A percentile compares a stretch with the other conserved stretches of the same genome.
phyloP scores from a whole-genome alignment of 2,329 filamentous ascomycete species.

The Apiospora pterosperma region DNA sequence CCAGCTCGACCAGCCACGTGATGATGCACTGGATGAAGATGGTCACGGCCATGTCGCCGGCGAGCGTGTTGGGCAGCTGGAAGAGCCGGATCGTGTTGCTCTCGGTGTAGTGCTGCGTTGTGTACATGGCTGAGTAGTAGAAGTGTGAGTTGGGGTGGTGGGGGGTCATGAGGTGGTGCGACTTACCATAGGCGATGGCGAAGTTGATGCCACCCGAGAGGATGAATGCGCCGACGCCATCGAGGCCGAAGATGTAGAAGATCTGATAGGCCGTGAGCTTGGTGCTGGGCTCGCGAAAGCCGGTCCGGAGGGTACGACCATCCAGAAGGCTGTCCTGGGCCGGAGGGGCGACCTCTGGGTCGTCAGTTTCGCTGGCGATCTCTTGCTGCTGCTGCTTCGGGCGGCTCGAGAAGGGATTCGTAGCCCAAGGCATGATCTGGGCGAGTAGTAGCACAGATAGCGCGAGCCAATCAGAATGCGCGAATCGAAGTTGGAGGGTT shows the following conservation, averaged over 20 bases:
- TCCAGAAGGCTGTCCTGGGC: not conserved
- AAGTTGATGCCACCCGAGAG: constrained; percentile 50
- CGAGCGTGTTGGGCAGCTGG: constrained; percentile 47
- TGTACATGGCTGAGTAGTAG: constrained; percentile 11
- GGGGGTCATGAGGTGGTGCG: not conserved
- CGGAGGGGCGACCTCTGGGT: constrained; percentile 2
- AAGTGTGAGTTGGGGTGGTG: constrained; percentile 11
- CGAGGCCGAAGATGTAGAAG: constrained; percentile 46
- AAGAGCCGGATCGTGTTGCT: constrained; percentile 43
- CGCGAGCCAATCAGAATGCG: not conserved
- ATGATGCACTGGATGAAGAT: constrained; percentile 46
- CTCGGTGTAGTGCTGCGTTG: constrained; percentile 24
- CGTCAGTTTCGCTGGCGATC: not conserved
- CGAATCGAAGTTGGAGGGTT: not conserved
- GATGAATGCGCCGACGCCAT: constrained; percentile 44
- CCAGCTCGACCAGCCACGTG: constrained; percentile 48
- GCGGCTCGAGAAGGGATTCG: constrained; percentile 19
- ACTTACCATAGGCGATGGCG: constrained; percentile 46
- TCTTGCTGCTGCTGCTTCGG: not conserved
- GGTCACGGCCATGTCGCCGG: constrained; percentile 48
- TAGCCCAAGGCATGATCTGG: constrained; percentile 21
- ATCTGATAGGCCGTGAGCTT: constrained; percentile 40
- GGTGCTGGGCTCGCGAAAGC: constrained; percentile 29
- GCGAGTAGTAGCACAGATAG: not conserved
- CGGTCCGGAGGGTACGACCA: not conserved